phyloP scores from a whole-genome alignment of 768 basidiomycete genomes.

The Pholiota microspora region DNA sequence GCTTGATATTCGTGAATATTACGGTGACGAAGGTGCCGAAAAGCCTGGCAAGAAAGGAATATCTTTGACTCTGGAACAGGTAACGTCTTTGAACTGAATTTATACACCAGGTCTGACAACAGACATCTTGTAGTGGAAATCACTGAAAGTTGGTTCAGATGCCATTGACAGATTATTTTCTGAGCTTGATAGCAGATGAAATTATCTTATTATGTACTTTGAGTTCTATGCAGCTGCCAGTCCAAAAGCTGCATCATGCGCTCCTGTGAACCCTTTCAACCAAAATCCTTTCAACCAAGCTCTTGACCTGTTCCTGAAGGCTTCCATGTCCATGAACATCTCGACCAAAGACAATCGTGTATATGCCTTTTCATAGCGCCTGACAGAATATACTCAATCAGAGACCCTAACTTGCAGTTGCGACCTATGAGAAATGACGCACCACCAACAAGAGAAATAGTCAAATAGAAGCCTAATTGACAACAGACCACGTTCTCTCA shows the following conservation, averaged over 20 bases:
- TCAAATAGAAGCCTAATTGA: constrained; percentile 43
- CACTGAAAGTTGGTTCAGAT: constrained; percentile 40
- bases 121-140: constrained; percentile 47
- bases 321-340: constrained; percentile 60
- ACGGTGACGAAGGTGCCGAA: constrained; percentile 46
- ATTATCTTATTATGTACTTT: constrained; percentile 1
- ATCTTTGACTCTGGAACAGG: constrained; percentile 63
- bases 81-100: constrained; percentile 17
- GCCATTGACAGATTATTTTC: constrained; percentile 55
- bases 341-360: constrained; percentile 52
- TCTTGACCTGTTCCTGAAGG: constrained; percentile 46
- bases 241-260: constrained; percentile 71
- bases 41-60: constrained; percentile 87
- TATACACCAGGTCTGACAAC: not conserved
- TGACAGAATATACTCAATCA: constrained; percentile 22
- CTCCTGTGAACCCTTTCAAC: constrained; percentile 59
- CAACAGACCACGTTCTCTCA: constrained; percentile 51
- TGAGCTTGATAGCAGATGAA: constrained; percentile 27
- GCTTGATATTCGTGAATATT: constrained; percentile 78
- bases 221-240: constrained; percentile 31
- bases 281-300: constrained; percentile 70
- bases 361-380: constrained; percentile 60
- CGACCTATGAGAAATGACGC: constrained; percentile 24
- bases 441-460: constrained; percentile 73
- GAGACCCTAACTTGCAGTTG: not conserved